Evolutionary conservation across 2,329 filamentous ascomycete genomes (phyloP).

Genomic region (Coniochaeta pulveracea): DNA sequence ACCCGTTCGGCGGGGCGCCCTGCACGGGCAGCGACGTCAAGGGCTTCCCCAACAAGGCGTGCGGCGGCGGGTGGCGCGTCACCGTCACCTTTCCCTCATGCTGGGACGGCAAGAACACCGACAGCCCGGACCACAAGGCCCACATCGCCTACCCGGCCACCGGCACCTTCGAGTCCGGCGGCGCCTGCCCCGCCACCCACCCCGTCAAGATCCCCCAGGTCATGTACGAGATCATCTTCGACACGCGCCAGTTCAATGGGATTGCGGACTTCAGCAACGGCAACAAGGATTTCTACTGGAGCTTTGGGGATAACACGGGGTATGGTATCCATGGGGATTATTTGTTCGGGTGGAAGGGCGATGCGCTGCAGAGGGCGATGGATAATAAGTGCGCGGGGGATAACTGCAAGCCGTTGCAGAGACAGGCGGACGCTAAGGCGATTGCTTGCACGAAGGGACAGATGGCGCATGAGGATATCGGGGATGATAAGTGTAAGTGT

Average conservation of each 20-base stretch:
- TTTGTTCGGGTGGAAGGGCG: slow-evolving; percentile 14
- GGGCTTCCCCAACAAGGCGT: slow-evolving; percentile 23
- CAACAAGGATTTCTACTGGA: slow-evolving; percentile 19
- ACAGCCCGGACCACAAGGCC: slow-evolving; percentile 3
- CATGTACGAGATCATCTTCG: slow-evolving; percentile 13
- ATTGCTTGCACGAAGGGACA: slow-evolving; percentile 12
- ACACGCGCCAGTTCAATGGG: slow-evolving; percentile 19
- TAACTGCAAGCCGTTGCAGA: slow-evolving; percentile 11
- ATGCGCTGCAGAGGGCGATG: slow-evolving; percentile 7
- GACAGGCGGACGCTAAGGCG: slow-evolving; percentile 12
- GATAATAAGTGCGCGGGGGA: slow-evolving; percentile 12
- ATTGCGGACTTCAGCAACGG: slow-evolving; percentile 22
- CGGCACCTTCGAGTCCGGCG: slow-evolving; percentile 12
- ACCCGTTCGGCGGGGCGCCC: slow-evolving; percentile 14
- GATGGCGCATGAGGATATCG: slow-evolving; percentile 11
- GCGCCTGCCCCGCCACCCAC: slow-evolving; percentile 11
- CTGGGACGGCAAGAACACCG: slow-evolving; percentile 7
- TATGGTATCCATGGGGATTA: slow-evolving; percentile 14
- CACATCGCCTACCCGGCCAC: slow-evolving; percentile 9
- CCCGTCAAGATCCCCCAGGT: slow-evolving; percentile 13
- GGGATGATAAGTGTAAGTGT: slow-evolving; percentile 6
- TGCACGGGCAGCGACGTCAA: slow-evolving; percentile 21
- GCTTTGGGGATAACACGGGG: slow-evolving; percentile 12
- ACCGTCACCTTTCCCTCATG: slow-evolving; percentile 29
- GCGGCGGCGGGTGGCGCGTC: slow-evolving; percentile 27